Conservation (phyloP, 768 basidiomycete species). For the Lentinula sp. region DNA sequence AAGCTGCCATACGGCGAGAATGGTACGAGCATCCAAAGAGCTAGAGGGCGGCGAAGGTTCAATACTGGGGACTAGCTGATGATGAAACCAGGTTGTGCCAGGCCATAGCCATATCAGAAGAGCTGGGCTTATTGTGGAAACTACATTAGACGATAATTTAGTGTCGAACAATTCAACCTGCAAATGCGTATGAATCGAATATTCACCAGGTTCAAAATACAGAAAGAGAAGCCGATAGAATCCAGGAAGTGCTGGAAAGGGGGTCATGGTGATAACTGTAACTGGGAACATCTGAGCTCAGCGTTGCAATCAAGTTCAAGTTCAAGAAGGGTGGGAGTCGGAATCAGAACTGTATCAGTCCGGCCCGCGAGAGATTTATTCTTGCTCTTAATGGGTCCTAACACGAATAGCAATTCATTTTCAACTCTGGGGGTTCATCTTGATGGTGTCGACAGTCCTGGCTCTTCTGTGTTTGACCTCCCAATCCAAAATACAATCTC, state of each 20-base stretch:
- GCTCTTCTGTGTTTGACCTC: slow-evolving; percentile 73
- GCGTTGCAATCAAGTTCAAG: too few relatives aligned
- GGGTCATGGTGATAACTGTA: not conserved
- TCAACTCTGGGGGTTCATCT: not conserved
- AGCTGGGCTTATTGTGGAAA: slow-evolving; percentile 44
- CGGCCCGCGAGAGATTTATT: not conserved
- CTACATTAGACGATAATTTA: slow-evolving; percentile 18
- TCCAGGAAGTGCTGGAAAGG: slow-evolving; percentile 50
- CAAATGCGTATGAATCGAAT: not conserved
- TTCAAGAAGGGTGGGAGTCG: too few relatives aligned
- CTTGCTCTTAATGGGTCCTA: not conserved
- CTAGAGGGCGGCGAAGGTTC: slow-evolving; percentile 17
- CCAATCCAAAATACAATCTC: slow-evolving; percentile 36
- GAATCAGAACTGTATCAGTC: too few relatives aligned
- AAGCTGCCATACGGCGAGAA: slow-evolving; percentile 57
- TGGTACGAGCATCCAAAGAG: slow-evolving; percentile 36
- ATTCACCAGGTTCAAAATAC: slow-evolving; percentile 51
- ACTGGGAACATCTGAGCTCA: too few relatives aligned
- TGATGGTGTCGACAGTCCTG: slow-evolving; percentile 42
- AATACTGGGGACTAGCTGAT: slow-evolving; percentile 43
- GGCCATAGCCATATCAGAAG: slow-evolving; percentile 44
- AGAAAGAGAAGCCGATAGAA: slow-evolving; percentile 52
- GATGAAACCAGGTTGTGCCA: slow-evolving; percentile 56
- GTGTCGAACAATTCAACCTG: not conserved
- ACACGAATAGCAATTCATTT: not conserved